A percentile compares a stretch with the other conserved stretches of the same genome.
These are phyloP conservation scores for Plasmodiophora brassicae DNA, from an alignment of 208 protist species.

Conservation along the genomic window DNA sequence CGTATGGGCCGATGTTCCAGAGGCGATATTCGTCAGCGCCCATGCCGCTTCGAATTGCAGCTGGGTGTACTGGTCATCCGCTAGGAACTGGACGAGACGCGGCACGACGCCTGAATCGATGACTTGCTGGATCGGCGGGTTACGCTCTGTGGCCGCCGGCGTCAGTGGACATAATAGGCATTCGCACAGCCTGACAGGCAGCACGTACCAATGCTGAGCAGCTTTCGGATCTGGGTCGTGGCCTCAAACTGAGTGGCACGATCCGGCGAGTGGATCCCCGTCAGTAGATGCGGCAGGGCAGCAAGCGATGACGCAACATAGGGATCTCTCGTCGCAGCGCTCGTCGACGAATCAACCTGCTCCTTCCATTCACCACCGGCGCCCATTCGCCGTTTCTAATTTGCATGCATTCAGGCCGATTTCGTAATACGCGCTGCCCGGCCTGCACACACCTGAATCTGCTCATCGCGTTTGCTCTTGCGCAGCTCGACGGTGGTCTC, in stretches of 20 bases:
- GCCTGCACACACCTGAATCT: conserved; percentile 53
- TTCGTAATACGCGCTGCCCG: not conserved
- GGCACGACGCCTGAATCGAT: conserved; percentile 83
- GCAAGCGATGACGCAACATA: conserved; percentile 43
- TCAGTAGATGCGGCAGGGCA: conserved; percentile 56
- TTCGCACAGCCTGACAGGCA: not conserved
- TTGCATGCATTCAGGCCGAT: not conserved
- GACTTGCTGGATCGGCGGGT: conserved; percentile 89
- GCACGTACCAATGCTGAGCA: conserved; percentile 67
- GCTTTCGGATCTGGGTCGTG: conserved; percentile 64
- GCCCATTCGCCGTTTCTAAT: conserved; percentile 15
- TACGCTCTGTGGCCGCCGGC: conserved; percentile 62
- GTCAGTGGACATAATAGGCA: not conserved
- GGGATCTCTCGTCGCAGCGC: not conserved
- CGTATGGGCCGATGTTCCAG: conserved; percentile 89
- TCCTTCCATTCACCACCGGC: not conserved
- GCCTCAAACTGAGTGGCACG: conserved; percentile 51
- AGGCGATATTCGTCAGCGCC: conserved; percentile 97
- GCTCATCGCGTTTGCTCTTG: conserved; percentile 64
- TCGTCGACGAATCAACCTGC: not conserved
- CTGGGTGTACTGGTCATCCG: conserved; percentile 58
- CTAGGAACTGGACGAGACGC: conserved; percentile 82
- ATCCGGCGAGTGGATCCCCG: conserved; percentile 55
- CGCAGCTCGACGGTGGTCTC: conserved; percentile 55
- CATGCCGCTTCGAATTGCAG: conserved; percentile 95